Conservation (phyloP, 306 rosid species). For the Acacia acuminata region DNA sequence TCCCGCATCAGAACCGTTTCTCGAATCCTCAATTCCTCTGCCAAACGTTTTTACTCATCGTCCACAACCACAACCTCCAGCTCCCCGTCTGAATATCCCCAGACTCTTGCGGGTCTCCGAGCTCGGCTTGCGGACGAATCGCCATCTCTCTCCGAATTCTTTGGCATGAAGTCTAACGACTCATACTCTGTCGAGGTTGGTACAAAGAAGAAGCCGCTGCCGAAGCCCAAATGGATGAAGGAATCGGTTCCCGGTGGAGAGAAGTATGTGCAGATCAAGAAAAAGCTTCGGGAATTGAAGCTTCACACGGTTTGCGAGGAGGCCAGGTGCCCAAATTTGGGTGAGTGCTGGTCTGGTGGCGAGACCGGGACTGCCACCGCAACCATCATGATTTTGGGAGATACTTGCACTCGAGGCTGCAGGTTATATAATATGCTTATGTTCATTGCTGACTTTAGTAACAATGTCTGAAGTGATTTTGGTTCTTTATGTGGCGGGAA, state of each 20-base stretch:
- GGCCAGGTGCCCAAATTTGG: slow-evolving; percentile 89
- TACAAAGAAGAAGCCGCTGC: slow-evolving; percentile 95
- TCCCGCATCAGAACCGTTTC: slow-evolving; percentile 32
- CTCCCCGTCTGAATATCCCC: slow-evolving; percentile 55
- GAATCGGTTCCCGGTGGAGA: slow-evolving; percentile 93
- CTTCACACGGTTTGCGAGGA: slow-evolving; percentile 98
- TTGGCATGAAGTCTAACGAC: slow-evolving; percentile 44
- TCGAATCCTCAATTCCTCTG: slow-evolving; percentile 35
- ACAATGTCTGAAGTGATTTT: neutral
- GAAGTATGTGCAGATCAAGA: slow-evolving; percentile 96
- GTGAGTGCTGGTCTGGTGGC: slow-evolving; percentile 99
- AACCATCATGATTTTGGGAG: slow-evolving; percentile 97
- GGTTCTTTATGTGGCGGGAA: neutral
- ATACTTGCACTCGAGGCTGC: slow-evolving; percentile 99
- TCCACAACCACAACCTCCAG: slow-evolving; percentile 19
- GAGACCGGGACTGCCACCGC: slow-evolving; percentile 99
- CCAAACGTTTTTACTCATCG: slow-evolving; percentile 49
- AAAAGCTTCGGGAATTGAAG: slow-evolving; percentile 88
- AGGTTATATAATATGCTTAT: slow-evolving; percentile 45
- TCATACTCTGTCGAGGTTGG: slow-evolving; percentile 92
- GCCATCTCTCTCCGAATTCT: slow-evolving; percentile 58
- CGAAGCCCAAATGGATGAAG: slow-evolving; percentile 99
- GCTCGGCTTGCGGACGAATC: slow-evolving; percentile 75
- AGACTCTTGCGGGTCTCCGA: slow-evolving; percentile 73
- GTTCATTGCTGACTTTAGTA: neutral